Conservation (phyloP, 495 filamentous ascomycete genomes). For the Chaetomium fimeti region DNA sequence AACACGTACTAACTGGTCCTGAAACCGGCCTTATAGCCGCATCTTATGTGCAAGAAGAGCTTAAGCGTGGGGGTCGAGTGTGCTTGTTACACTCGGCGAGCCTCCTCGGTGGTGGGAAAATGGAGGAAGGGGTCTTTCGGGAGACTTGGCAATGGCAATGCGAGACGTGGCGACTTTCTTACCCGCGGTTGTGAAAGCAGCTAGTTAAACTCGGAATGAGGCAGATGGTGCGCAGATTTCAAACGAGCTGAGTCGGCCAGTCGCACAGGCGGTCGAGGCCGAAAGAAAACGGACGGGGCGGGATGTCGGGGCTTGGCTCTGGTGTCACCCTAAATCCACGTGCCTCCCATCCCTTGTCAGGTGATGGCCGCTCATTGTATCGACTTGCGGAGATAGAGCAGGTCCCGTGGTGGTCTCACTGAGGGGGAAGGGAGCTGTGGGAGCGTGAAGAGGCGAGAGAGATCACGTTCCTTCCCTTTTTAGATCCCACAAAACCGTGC, state of each 20-base stretch:
- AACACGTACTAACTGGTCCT: too few relatives aligned
- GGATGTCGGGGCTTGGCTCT: constrained; percentile 5
- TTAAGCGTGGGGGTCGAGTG: neutral
- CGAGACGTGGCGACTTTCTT: too few relatives aligned
- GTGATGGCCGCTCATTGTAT: constrained; percentile 9
- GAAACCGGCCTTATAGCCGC: too few relatives aligned
- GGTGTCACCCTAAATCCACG: constrained; percentile 15
- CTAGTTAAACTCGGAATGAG: constrained; percentile 15
- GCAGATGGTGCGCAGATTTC: constrained; percentile 8
- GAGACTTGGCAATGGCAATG: too few relatives aligned
- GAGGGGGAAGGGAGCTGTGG: neutral
- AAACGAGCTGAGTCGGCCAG: constrained; percentile 14
- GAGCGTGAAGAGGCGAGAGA: neutral
- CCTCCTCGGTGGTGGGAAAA: neutral
- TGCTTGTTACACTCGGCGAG: neutral
- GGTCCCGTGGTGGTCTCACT: constrained; percentile 5
- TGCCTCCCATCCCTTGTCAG: constrained; percentile 12
- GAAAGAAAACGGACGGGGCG: constrained; percentile 1
- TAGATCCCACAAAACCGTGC: neutral
- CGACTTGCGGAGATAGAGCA: constrained; percentile 9
- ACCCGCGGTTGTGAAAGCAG: too few relatives aligned
- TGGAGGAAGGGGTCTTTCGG: neutral
- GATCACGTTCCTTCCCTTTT: constrained; percentile 3
- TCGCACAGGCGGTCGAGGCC: constrained; percentile 8
- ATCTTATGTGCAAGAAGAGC: neutral